phyloP scores from a whole-genome alignment of 768 basidiomycete genomes.

The Mycena chlorophos region DNA sequence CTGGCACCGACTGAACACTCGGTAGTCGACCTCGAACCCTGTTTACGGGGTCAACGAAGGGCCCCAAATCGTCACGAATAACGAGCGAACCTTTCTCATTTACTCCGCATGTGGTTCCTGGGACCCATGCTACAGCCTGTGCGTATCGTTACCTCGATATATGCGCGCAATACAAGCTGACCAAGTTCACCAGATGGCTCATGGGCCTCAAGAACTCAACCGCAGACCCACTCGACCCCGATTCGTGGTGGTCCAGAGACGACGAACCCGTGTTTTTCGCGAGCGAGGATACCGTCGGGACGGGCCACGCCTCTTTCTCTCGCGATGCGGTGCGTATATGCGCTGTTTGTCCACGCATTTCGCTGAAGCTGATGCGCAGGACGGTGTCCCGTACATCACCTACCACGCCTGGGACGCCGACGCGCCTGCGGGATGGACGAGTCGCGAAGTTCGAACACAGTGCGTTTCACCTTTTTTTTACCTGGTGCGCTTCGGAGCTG shows the following conservation, averaged over 20 bases:
- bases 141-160: not conserved
- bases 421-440: conserved; percentile 10
- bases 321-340: conserved; percentile 5
- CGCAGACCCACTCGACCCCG: conserved; percentile 48
- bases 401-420: conserved; percentile 13
- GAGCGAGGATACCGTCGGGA: conserved; percentile 8
- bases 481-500: not conserved
- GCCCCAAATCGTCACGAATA: conserved; percentile 5
- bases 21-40: conserved; percentile 4
- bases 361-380: not conserved
- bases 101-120: conserved; percentile 10
- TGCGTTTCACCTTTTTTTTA: not conserved
- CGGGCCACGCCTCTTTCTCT: conserved; percentile 15
- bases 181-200: not conserved
- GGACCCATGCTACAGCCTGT: conserved; percentile 9
- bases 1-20: not conserved
- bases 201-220: conserved; percentile 20
- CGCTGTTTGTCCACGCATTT: too few species aligned
- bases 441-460: conserved; percentile 14
- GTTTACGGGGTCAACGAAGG: conserved; percentile 14
- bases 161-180: not conserved
- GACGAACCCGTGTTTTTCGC: conserved; percentile 8
- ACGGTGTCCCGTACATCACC: conserved; percentile 7
- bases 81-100: conserved; percentile 1
- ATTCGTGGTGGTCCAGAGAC: conserved; percentile 12